Evolutionary conservation across 2,329 filamentous ascomycete species (phyloP), one percentile per base, ranked within the genome.

Genomic region (Elsinoe arachidis): DNA sequence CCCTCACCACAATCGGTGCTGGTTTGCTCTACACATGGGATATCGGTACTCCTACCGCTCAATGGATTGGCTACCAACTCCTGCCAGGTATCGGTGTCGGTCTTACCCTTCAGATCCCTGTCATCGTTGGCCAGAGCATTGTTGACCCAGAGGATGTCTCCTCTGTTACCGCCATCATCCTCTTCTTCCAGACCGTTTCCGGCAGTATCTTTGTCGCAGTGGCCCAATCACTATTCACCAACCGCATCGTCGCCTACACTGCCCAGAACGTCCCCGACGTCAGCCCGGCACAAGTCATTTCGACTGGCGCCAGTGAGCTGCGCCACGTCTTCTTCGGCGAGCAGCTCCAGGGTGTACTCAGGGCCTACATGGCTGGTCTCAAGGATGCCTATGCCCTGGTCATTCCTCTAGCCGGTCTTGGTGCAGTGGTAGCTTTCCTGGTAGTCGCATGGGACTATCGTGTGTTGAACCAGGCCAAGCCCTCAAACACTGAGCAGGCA

Each of bases 51-150:
- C 61, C 70, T 0, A 65, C 67, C 0, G 66, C 61, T 2, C 65
- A 70, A 33, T 79, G 76, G 76, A 73, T 78, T 19, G 77, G 76
- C 7, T 79, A 74, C 63, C 74, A 80, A 56, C 67, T 75, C 3
- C 59, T 80, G 2, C 58, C 70, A 3, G 78, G 76, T 17, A 65
- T 72, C 2, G 74, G 76, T 1, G 64, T 74, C 11, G 77, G 77
- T 3, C 61, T 73, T 7, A 64, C 63, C 21, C 65, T 75, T n/a
- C 73, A 76, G 52, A 67, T 74, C 38, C 69, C 69, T 10, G 69
- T 72, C 58, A 71, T 75, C 41, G 68, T 70, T 10, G 72, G 68
- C 4, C 74, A 77, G 53, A 69, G 68, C 2, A 61, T 67, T 2
- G 68, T 74, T 0, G 55, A 63, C 6, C 60, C 65, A 1, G 63